These are phyloP conservation scores for Paramarasmius palmivorus DNA, from an alignment of 1,284 basidiomycete species.

Conservation along the genomic window DNA sequence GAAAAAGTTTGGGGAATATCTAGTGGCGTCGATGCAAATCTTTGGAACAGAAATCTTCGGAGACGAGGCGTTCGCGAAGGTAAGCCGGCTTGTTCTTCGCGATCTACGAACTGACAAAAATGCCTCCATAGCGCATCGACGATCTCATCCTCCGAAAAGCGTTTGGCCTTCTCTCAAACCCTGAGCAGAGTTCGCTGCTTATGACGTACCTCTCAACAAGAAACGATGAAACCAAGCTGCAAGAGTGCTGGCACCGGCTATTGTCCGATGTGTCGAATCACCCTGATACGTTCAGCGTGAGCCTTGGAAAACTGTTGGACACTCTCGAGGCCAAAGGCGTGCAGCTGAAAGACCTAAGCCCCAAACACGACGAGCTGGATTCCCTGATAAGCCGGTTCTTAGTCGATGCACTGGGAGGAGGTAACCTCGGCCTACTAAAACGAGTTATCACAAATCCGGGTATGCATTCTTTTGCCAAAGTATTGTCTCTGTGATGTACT, in stretches of 20 bases:
- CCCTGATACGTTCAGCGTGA: slow-evolving; percentile 24
- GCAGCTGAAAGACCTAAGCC: slow-evolving; percentile 40
- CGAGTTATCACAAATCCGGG: slow-evolving; percentile 38
- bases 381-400: slow-evolving; percentile 33
- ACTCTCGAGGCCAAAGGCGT: slow-evolving; percentile 32
- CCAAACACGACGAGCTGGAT: slow-evolving; percentile 45
- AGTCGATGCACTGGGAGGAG: slow-evolving; percentile 22
- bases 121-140: slow-evolving; percentile 53
- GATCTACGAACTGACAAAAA: neutral
- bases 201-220: slow-evolving; percentile 49
- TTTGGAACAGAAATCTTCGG: slow-evolving; percentile 44
- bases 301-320: slow-evolving; percentile 37
- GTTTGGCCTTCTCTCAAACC: slow-evolving; percentile 38
- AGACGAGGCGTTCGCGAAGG: slow-evolving; percentile 38
- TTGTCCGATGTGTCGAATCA: slow-evolving; percentile 36
- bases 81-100: slow-evolving; percentile 22
- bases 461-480: slow-evolving; percentile 22
- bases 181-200: slow-evolving; percentile 42
- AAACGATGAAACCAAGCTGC: slow-evolving; percentile 31
- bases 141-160: slow-evolving; percentile 38
- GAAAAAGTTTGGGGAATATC: slow-evolving; percentile 20
- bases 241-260: slow-evolving; percentile 45
- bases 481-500: slow-evolving; percentile 20
- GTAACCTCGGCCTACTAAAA: slow-evolving; percentile 29
- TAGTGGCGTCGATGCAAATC: slow-evolving; percentile 39